Evolutionary conservation across 163 green algal species (phyloP).

Genomic region (Chlamydomonas reinhardtii): DNA sequence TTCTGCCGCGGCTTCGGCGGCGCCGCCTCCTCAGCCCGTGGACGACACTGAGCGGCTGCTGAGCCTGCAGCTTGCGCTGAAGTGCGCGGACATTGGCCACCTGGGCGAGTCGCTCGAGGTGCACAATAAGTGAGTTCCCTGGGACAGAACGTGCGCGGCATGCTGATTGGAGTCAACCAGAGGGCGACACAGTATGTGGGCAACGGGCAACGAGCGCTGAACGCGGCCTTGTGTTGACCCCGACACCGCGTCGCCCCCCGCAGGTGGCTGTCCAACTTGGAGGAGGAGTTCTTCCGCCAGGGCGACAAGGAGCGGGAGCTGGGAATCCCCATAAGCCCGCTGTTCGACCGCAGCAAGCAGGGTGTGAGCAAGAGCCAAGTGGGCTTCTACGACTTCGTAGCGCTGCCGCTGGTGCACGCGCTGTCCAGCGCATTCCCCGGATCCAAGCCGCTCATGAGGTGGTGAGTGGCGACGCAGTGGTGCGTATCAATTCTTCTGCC

Average conservation of each 20-base stretch:
- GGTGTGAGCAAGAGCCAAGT: constrained; percentile 50
- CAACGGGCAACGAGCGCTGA: no score
- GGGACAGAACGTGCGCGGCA: no score
- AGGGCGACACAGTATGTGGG: no score
- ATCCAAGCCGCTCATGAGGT: constrained; percentile 1
- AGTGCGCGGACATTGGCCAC: constrained; percentile 78
- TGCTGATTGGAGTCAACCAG: no score
- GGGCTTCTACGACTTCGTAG: constrained; percentile 50
- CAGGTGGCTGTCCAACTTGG: constrained; percentile 30
- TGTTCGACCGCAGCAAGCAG: constrained; percentile 51
- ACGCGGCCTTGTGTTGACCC: no score
- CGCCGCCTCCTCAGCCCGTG: constrained; percentile 6
- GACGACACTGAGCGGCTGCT: constrained; percentile 50
- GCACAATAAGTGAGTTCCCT: constrained; percentile 58
- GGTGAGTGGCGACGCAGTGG: neutral
- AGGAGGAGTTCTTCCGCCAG: constrained; percentile 55
- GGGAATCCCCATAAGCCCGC: constrained; percentile 39
- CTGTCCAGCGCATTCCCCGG: constrained; percentile 27
- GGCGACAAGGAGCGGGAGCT: constrained; percentile 39
- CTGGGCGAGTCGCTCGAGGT: constrained; percentile 55
- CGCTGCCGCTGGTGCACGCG: constrained; percentile 28
- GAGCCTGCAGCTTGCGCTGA: constrained; percentile 73
- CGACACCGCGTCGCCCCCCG: no score
- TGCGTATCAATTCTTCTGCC: no score
- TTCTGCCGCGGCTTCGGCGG: no score